Base-by-base conservation (phyloP, 805 yeast species). In the Starmerella apis region DNA sequence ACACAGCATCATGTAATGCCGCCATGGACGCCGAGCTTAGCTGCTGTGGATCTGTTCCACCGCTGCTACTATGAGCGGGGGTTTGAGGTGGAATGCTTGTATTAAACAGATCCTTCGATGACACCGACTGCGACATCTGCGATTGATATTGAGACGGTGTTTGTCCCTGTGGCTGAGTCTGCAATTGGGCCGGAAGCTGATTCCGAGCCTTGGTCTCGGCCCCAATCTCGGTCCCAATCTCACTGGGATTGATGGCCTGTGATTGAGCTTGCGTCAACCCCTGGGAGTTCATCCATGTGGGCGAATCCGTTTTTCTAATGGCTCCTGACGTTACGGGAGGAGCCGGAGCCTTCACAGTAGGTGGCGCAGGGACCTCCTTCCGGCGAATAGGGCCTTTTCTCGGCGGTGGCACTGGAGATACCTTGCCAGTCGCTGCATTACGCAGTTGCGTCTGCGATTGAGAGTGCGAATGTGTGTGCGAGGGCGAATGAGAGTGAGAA, bases 311-410 rank as follows among this genome's bases (percentile, higher is more conserved):
- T 18, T 33, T 33, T 6, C 43, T 19, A 16, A n/a, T 13, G 41
- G 36, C 48, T 9, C 37, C 33, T 33, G 48, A 5, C 3, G 42
- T n/a, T 11, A 28, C 18, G 2, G 43, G 20, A 7, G 28, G 30
- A 20, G 42, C 25, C 22, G 44, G 24, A 8, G 24, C 10, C 35
- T 23, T 10, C 18, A 11, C 43, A 7, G 31, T 32, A 1, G 25
- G 30, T 10, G 27, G 23, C 20, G 32, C 48, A 13, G 58, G 58
- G 6, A 52, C 59, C 28, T 52, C 56, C 37, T 56, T 56, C 36
- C 59, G 51, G 5, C 51, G 48, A 24, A 56, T 50, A 11, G 59
- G 59, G 8, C 37, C 54, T 25, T 47, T 50, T 28, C 48, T 47
- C 22, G 54, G 55, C 11, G 50, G 45, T 41, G 47, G 37, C 22